Base-by-base conservation (phyloP, 78 protist genomes). In the Dictyostelium brefeldianum region DNA sequence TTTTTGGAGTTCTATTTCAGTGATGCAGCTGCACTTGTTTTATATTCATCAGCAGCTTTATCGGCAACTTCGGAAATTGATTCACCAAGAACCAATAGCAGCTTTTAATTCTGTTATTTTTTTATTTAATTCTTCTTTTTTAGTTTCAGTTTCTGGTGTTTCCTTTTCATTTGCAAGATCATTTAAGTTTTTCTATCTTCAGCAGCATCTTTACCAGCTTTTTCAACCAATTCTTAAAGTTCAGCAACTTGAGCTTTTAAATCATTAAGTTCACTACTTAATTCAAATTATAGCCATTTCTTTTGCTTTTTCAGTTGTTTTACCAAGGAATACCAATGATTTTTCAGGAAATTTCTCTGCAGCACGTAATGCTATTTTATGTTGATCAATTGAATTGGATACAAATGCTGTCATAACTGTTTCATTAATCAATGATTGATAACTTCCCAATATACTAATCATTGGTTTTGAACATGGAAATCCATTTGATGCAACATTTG, bases 381-480 rank as follows among this genome's bases (percentile, higher is more conserved):
- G 81, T 75, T 75, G 65, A 50, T 50, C 56, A 46, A 75, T 75
- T 47, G 43, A 50, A 75, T 48, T 48, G 43, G 18, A 50, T 14
- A 75, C 81, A 75, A 75, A 75, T 3, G 59, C 8, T 20, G 50
- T 41, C 22, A 20, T 41, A 18, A 48, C 81, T 14, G 81, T 75
- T 20, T 75, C 81, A 50, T 75, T 43, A 5, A 75, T 17, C 12
- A 75, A 51, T 36, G 36, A 25, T 48, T 75, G 81, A 50, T 75
- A 75, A 7, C 50, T 22, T 7, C 64, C 15, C 22, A 75, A 25
- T 4, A 75, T 75, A 14, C 6, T 4, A 75, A 46, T 50, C 43
- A 75, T 75, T 25, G 81, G 81, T 15, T 50, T 64, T n/a, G 59
- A 47, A 50, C 81, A 75, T 50, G 81, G 65, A 54, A 75, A 75